A percentile compares a stretch with the other conserved stretches of the same genome.
Conservation (phyloP, 1,284 basidiomycete species). For the Leccinum angustisporum region DNA sequence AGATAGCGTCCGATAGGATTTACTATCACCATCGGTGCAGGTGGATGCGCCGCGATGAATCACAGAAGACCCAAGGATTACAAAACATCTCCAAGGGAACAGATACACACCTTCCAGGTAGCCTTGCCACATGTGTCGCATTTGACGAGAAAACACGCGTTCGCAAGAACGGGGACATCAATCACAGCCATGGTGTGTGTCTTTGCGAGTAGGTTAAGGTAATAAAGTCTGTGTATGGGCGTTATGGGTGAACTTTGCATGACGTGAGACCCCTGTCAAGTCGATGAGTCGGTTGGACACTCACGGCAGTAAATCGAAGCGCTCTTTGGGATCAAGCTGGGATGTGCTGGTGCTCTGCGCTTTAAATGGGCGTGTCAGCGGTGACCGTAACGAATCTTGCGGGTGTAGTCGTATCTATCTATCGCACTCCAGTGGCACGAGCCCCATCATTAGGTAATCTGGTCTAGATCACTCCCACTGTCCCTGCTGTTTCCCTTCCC, state of each 20-base stretch:
- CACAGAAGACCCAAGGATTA: slow-evolving; percentile 9
- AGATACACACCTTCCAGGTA: slow-evolving; percentile 65
- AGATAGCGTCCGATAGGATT: slow-evolving; percentile 13
- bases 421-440: neutral
- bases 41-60: slow-evolving; percentile 18
- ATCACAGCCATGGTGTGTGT: slow-evolving; percentile 24
- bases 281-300: slow-evolving; percentile 6
- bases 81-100: slow-evolving; percentile 28
- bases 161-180: slow-evolving; percentile 40
- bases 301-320: slow-evolving; percentile 10
- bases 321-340: neutral
- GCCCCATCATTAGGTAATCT: neutral
- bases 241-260: slow-evolving; percentile 18
- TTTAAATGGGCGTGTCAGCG: neutral
- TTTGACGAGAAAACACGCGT: slow-evolving; percentile 56
- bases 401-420: neutral
- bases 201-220: slow-evolving; percentile 33
- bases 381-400: neutral
- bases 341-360: neutral
- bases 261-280: slow-evolving; percentile 21
- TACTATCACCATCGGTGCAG: slow-evolving; percentile 9
- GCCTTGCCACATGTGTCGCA: slow-evolving; percentile 68
- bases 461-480: neutral
- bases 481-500: slow-evolving; percentile 12
- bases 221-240: slow-evolving; percentile 31